Base-by-base conservation (phyloP, 1,284 basidiomycete species). In the Anthracocystis panici-leucophaei region DNA sequence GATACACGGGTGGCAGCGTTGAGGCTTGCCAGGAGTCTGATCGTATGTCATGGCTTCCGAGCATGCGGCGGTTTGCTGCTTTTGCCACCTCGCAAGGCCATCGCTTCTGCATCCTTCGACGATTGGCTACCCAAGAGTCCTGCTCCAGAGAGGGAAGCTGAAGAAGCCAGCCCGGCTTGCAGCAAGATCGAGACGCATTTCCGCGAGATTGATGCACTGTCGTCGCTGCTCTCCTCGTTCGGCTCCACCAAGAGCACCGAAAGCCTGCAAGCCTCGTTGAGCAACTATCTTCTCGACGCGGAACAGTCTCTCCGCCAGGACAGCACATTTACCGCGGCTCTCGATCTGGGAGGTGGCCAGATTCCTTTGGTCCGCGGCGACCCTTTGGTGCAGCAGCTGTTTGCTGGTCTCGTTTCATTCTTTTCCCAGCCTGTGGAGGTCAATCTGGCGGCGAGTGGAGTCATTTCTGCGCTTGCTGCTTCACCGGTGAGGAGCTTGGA, bases 391-490 rank as follows among this genome's bases (percentile, higher is more conserved):
- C 90, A 90, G 4, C 86, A 89, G 31, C 83, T 97, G 20, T 88
- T 97, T 40, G 90, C 91, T 49, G 89, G 89, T 18, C 86, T 96
- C 11, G 87, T 91, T 40, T 88, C 87, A 58, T 96, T 97, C 88
- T 94, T 97, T 85, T 89, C 89, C 5, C 93, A 95, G 65, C 89
- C 91, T 0, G 91, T 95, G 2, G 92, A 95, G 76, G 90, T 90
- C 82, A 98, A 98, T 84, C 90, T 98, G 61, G 92, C 93, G 0
- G 86, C 97, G 67, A 97, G 93, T 0, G 93, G 93, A 10, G 90
- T 91, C 3, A 85, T 97, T 12, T 89, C 92, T 0, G 90, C 91
- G 4, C 87, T 98, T 7, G 92, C 92, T 0, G 87, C 91, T 14
- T 93, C 93, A 81, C 93, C 95, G 1, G 89, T 93, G 80, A 89